Conservation (phyloP, 352 stramenopile genomes). For the Pythium aquatile region DNA sequence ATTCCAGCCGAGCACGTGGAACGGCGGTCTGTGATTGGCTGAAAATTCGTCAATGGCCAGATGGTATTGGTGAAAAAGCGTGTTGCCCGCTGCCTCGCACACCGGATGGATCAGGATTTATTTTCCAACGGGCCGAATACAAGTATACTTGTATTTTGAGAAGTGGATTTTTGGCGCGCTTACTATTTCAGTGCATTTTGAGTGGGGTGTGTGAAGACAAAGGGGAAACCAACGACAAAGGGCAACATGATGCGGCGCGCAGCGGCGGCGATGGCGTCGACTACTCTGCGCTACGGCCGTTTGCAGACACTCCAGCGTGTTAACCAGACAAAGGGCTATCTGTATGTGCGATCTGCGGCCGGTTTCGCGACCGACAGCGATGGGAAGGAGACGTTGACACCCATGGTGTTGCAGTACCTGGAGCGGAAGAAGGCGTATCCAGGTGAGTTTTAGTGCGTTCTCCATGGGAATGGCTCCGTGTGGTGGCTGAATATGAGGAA, state of each 20-base stretch:
- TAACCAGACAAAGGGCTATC: neutral
- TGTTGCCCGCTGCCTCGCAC: neutral
- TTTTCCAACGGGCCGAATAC: neutral
- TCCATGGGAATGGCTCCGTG: neutral
- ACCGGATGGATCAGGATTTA: constrained; percentile 11
- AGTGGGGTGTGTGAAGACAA: neutral
- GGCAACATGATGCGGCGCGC: constrained; percentile 2
- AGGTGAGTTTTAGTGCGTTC: constrained; percentile 23
- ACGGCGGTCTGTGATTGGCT: neutral
- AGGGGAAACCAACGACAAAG: neutral
- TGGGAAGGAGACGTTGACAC: constrained; percentile 31
- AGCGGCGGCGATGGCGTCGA: neutral
- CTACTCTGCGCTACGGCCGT: neutral
- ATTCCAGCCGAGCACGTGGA: neutral
- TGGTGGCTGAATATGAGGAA: constrained; percentile 13
- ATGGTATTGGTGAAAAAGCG: constrained; percentile 7
- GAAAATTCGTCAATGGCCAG: neutral
- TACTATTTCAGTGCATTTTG: constrained; percentile 2
- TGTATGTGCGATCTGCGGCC: neutral
- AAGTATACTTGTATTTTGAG: too few relatives aligned
- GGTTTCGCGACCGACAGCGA: constrained; percentile 7
- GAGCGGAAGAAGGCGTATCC: constrained; percentile 77
- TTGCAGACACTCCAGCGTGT: neutral
- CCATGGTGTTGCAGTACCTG: constrained; percentile 74
- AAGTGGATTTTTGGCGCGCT: neutral